Conservation (phyloP, 768 basidiomycete species). For the Multifurca ochricompacta region DNA sequence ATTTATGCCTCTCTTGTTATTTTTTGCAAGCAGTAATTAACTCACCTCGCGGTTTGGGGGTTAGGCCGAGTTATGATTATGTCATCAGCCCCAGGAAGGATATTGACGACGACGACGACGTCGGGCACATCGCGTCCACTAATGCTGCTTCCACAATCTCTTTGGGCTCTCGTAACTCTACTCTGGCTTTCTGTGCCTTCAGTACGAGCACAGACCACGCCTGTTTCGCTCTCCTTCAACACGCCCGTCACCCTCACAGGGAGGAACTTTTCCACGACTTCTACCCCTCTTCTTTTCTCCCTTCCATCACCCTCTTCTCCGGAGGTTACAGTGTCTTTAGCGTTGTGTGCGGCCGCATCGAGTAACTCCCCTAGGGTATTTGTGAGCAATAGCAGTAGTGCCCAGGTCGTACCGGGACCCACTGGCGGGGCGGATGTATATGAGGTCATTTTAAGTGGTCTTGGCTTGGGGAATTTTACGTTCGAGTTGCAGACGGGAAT, state of each 20-base stretch:
- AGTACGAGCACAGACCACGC: neutral
- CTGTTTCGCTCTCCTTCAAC: neutral
- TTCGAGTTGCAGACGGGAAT: constrained; percentile 36
- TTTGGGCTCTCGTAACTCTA: neutral
- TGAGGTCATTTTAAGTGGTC: constrained; percentile 37
- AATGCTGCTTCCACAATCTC: neutral
- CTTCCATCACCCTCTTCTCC: constrained; percentile 25
- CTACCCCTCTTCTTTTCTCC: constrained; percentile 23
- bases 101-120: neutral
- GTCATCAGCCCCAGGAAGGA: neutral
- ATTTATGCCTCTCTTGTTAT: neutral
- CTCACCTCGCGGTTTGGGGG: too few species aligned
- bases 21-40: too few species aligned
- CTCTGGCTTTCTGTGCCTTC: neutral
- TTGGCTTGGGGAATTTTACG: constrained; percentile 48
- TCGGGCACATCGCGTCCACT: neutral
- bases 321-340: constrained; percentile 28
- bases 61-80: constrained; percentile 4
- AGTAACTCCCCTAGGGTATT: constrained; percentile 44
- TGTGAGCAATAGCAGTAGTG: constrained; percentile 42
- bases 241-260: constrained; percentile 3
- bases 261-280: constrained; percentile 3
- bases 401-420: constrained; percentile 30
- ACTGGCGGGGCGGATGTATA: constrained; percentile 34
- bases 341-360: constrained; percentile 25